Base-by-base conservation (phyloP, 1,284 basidiomycete genomes). In the Malassezia equina region DNA sequence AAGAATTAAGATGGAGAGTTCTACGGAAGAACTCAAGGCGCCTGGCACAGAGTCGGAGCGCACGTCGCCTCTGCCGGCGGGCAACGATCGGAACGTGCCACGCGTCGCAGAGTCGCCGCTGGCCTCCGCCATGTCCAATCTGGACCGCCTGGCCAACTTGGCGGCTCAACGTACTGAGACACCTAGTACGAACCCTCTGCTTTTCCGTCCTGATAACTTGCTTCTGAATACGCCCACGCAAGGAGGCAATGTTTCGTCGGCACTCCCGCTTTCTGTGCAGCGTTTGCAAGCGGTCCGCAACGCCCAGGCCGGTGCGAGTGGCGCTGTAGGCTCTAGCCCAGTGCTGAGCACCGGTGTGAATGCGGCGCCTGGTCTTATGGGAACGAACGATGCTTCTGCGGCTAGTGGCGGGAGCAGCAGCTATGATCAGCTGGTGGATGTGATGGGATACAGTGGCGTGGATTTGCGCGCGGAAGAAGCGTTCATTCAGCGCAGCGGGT, bases 381-480 rank as follows among this genome's bases (percentile, higher is more conserved):
- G 15, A 15, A 6, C 27, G 23, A n/a, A 25, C n/a, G n/a, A n/a
- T n/a, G n/a, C n/a, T n/a, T n/a, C n/a, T 23, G 25, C 19, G 8
- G 12, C 44, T 9, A 19, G n/a, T 23, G 36, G 36, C 36, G 36
- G 12, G 8, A 9, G 12, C 5, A 46, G 19, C 19, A 48, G 46
- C 15, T 48, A 48, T 28, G 69, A 71, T 47, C 62, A 63, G 32
- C 50, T 71, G 3, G 62, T 66, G 23, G 69, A 72, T 52, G 65
- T 70, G 24, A 64, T 72, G 61, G 65, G 67, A 6, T 58, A 59
- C 13, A 64, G 68, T 2, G 69, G 69, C 21, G 64, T 72, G 40
- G 68, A 72, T 50, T 52, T 72, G 31, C 54, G 59, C 4, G 69
- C 69, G 1, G 69, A 70, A 43, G 67, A 70, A 43, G 67, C 68